Conservation (phyloP, 2,329 filamentous ascomycete species). For the Fusarium drepaniforme region DNA sequence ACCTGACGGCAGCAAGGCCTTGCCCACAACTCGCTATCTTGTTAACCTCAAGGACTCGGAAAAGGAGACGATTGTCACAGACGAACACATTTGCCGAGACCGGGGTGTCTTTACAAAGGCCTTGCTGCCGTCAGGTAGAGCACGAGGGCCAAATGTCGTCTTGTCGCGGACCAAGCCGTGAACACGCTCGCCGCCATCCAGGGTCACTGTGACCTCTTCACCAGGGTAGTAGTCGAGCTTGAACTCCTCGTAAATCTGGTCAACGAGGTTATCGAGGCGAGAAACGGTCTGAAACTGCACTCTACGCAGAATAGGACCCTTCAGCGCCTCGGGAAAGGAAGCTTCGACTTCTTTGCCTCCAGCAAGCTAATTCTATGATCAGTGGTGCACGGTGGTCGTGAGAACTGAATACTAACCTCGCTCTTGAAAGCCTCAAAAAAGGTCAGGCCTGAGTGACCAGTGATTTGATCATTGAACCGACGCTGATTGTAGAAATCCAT, state of each 20-base stretch:
- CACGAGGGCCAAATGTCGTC: conserved; percentile 74
- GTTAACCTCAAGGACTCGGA: conserved; percentile 79
- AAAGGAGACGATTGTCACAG: conserved; percentile 83
- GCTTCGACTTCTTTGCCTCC: conserved; percentile 92
- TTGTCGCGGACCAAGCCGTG: conserved; percentile 88
- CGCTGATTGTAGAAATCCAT: conserved; percentile 96
- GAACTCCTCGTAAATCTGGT: conserved; percentile 80
- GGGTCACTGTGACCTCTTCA: conserved; percentile 81
- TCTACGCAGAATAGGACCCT: conserved; percentile 88
- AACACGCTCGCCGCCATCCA: conserved; percentile 75
- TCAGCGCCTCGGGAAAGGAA: conserved; percentile 90
- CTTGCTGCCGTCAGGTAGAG: conserved; percentile 75
- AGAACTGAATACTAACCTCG: conserved; percentile 73
- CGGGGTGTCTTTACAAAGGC: conserved; percentile 95
- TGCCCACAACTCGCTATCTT: conserved; percentile 83
- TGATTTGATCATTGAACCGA: conserved; percentile 95
- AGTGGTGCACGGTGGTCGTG: conserved; percentile 11
- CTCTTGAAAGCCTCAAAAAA: conserved; percentile 95
- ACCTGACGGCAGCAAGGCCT: too few relatives aligned
- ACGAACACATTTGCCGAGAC: conserved; percentile 86
- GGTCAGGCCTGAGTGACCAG: conserved; percentile 88
- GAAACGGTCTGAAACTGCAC: conserved; percentile 93
- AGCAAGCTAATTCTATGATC: conserved; percentile 65
- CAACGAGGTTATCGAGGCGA: conserved; percentile 85
- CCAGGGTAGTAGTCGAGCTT: conserved; percentile 92